A percentile compares a stretch with the other conserved stretches of the same genome.
These are phyloP conservation scores for Bjerkandera adusta DNA, from an alignment of 1,284 basidiomycete genomes.

Conservation along the genomic window DNA sequence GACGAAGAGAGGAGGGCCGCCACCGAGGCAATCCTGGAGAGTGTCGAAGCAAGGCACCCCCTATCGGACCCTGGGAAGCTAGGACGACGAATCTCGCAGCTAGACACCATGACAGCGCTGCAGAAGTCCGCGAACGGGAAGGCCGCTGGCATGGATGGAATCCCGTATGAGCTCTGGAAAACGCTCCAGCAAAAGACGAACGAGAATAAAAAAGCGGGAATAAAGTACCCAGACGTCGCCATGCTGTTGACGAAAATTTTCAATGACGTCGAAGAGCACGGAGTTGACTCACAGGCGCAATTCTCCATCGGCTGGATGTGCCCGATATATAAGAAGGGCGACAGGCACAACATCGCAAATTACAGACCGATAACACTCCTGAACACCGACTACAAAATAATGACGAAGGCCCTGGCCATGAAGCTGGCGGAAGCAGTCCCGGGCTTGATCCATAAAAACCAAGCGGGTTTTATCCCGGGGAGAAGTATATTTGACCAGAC, in stretches of 20 bases:
- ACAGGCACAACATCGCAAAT: slow-evolving; percentile 24
- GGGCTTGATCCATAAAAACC: slow-evolving; percentile 21
- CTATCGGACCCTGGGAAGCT: not conserved
- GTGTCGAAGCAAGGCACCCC: not conserved
- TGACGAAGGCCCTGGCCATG: slow-evolving; percentile 22
- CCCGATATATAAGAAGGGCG: slow-evolving; percentile 35
- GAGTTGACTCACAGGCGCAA: slow-evolving; percentile 5
- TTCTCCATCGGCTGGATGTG: slow-evolving; percentile 34
- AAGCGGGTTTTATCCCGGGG: slow-evolving; percentile 30
- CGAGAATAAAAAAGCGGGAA: not conserved
- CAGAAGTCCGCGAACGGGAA: slow-evolving; percentile 1
- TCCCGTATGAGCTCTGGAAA: slow-evolving; percentile 25
- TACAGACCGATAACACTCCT: slow-evolving; percentile 34
- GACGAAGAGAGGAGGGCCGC: no score
- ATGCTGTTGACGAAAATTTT: slow-evolving; percentile 13
- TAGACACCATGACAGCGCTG: slow-evolving; percentile 5
- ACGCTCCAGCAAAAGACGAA: not conserved
- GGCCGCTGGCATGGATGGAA: slow-evolving; percentile 20
- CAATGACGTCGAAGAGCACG: slow-evolving; percentile 20
- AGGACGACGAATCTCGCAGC: not conserved
- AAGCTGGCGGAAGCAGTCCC: slow-evolving; percentile 16
- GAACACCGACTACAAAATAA: slow-evolving; percentile 30
- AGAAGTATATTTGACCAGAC: slow-evolving; percentile 26
- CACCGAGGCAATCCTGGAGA: not conserved
- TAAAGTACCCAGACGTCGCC: slow-evolving; percentile 11